Evolutionary conservation across 805 yeast genomes (phyloP), one percentile per base, ranked within the genome.

Genomic region (Nakazawaea populi): DNA sequence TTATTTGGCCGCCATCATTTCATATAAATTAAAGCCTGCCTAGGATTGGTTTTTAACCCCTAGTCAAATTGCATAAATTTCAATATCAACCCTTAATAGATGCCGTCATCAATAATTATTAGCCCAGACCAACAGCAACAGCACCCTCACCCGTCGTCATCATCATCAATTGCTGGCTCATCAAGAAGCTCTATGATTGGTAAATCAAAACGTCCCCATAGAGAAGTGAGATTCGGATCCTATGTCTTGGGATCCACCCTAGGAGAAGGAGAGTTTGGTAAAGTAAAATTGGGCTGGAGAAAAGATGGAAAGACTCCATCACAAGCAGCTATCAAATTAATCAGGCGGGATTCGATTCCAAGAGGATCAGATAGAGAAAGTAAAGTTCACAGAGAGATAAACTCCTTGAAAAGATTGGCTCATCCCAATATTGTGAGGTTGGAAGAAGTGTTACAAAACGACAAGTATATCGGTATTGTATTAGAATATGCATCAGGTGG

Each of bases 231-330:
- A 39, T 91, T 94, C 64, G 99, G 99, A 29, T 83, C 88, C 11
- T 94, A 91, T 62, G 80, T 88, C 27, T 75, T 94, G 6, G 99
- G 98, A 2, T 84, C 96, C 11, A 92, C 99, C 0, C 71, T 94
- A 11, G 99, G 99, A 35, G 97, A 94, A 69, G 99, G 99, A 46
- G 99, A 94, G 64, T 94, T 94, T 67, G 99, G 99, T 53, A 92
- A 94, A 67, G 99, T 94, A 52, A 94, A 92, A 65, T 74, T 94
- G 27, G 98, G 97, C 11, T 92, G 97, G 97, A 76, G 96, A 54
- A 88, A 87, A 64, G 91, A 83, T 59, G 90, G 89, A 18, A 71
- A 80, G 62, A 80, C 82, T 53, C 85, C 89, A 3, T 78, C 85
- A 38, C 95, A 90, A 69, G 96, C 89, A 9, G 99, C 99, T 44